phyloP scores from a whole-genome alignment of 2,329 filamentous ascomycete species.

The Xenosphaeropsis pyriputrescens region DNA sequence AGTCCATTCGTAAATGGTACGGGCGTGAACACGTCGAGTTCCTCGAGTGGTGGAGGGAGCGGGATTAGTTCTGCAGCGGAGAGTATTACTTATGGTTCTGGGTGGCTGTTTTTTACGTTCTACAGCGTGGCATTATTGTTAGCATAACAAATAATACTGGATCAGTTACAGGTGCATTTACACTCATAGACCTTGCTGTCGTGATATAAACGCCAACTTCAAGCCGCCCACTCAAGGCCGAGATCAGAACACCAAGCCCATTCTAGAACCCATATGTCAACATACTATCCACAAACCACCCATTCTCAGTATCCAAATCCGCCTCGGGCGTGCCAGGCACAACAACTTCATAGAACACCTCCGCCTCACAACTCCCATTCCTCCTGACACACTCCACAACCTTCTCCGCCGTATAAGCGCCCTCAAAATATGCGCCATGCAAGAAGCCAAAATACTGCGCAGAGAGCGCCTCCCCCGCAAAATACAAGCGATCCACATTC shows the following conservation, averaged over 20 bases:
- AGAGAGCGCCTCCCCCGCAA: slow-evolving; percentile 49
- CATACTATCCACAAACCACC: slow-evolving; percentile 6
- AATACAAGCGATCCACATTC: slow-evolving; percentile 46
- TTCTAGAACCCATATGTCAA: slow-evolving; percentile 3
- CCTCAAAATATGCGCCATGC: slow-evolving; percentile 46
- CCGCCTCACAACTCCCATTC: slow-evolving; percentile 3
- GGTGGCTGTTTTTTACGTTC: too few species aligned
- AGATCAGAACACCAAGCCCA: too few species aligned
- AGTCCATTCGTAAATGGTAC: not conserved
- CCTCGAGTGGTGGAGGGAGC: too few species aligned
- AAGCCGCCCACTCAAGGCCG: too few species aligned
- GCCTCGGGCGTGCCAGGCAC: slow-evolving; percentile 3
- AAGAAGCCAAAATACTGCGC: slow-evolving; percentile 51
- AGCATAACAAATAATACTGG: too few species aligned
- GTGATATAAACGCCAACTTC: too few species aligned
- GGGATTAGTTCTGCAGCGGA: too few species aligned
- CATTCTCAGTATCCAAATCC: slow-evolving; percentile 4
- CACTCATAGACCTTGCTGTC: too few species aligned
- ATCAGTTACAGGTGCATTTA: too few species aligned
- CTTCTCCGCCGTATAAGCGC: slow-evolving; percentile 29
- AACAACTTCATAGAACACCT: slow-evolving; percentile 3
- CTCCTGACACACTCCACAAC: slow-evolving; percentile 21
- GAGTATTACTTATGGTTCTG: too few species aligned
- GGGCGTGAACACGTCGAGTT: not conserved
- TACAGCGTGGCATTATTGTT: too few species aligned